These are phyloP conservation scores for Globisporangium yorkense DNA, from an alignment of 352 stramenopile species.

Conservation along the genomic window DNA sequence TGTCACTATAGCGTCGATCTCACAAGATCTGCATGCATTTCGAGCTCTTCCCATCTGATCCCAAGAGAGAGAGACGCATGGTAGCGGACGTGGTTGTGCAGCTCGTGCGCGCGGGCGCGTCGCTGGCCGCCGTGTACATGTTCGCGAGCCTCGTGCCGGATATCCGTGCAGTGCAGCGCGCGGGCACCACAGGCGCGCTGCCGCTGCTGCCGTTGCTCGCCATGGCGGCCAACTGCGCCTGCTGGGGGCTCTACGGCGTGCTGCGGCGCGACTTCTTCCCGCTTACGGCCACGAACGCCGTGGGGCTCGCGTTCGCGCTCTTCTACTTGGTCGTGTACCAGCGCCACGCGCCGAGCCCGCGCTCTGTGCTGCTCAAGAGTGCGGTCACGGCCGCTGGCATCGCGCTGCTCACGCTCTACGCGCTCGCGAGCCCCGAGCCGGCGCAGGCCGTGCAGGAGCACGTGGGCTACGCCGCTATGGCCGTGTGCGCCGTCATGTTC, in stretches of 20 bases:
- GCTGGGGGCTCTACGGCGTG: conserved; percentile 49
- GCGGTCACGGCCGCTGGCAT: conserved; percentile 17
- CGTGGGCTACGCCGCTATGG: conserved; percentile 52
- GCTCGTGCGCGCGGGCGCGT: conserved; percentile 30
- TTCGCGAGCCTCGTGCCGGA: conserved; percentile 39
- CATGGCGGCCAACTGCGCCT: conserved; percentile 59
- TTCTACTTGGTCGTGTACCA: conserved; percentile 52
- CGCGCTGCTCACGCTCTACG: conserved; percentile 27
- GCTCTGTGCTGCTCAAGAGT: conserved; percentile 21
- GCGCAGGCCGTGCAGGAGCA: conserved; percentile 23
- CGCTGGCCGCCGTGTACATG: conserved; percentile 35
- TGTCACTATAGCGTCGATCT: no score
- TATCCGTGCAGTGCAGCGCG: conserved; percentile 27
- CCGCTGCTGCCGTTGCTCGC: conserved; percentile 37
- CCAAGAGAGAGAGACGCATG: conserved; percentile 10
- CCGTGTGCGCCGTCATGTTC: conserved; percentile 55
- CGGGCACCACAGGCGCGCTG: conserved; percentile 13
- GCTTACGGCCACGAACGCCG: conserved; percentile 39
- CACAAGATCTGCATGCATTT: not conserved
- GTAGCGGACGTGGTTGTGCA: conserved; percentile 18
- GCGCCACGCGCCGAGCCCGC: conserved; percentile 7
- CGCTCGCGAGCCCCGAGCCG: conserved; percentile 22
- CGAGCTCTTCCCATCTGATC: not conserved
- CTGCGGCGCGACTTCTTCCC: conserved; percentile 47
- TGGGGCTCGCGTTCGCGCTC: conserved; percentile 33